Conservation (phyloP, 1,284 basidiomycete genomes). For the Tylopilus sp. region DNA sequence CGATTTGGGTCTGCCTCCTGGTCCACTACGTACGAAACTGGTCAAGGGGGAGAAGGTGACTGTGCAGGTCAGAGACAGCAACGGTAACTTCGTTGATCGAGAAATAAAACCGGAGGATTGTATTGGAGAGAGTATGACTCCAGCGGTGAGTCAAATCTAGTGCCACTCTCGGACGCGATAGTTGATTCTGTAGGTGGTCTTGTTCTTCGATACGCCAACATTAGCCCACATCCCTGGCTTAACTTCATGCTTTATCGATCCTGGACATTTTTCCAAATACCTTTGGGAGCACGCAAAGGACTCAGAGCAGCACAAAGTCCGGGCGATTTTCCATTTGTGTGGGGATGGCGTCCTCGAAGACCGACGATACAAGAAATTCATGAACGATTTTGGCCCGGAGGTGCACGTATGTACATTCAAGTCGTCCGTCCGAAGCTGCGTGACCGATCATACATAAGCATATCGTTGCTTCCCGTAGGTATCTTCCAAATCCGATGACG, state of each 20-base stretch:
- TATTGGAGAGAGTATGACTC: constrained; percentile 49
- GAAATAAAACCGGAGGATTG: constrained; percentile 58
- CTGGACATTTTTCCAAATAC: constrained; percentile 49
- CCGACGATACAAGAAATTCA: constrained; percentile 66
- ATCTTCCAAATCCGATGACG: constrained; percentile 63
- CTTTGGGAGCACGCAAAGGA: constrained; percentile 42
- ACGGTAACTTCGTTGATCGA: constrained; percentile 36
- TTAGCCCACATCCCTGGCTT: constrained; percentile 59
- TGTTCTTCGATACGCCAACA: constrained; percentile 62
- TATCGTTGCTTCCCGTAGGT: constrained; percentile 58
- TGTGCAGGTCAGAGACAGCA: constrained; percentile 46
- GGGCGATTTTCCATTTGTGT: constrained; percentile 63
- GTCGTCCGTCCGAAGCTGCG: neutral
- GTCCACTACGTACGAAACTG: constrained; percentile 45
- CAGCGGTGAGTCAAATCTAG: constrained; percentile 38
- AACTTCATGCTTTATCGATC: constrained; percentile 47
- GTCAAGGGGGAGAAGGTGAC: constrained; percentile 55
- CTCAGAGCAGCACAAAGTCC: constrained; percentile 46
- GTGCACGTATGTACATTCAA: constrained; percentile 51
- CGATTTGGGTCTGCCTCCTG: constrained; percentile 63
- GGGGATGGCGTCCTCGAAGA: constrained; percentile 69
- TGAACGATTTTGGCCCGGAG: constrained; percentile 56
- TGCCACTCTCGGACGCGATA: neutral
- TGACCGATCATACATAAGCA: constrained; percentile 46
- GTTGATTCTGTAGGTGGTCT: constrained; percentile 42